Base-by-base conservation (phyloP, 352 stramenopile species). In the Phytopythium sindhum region DNA sequence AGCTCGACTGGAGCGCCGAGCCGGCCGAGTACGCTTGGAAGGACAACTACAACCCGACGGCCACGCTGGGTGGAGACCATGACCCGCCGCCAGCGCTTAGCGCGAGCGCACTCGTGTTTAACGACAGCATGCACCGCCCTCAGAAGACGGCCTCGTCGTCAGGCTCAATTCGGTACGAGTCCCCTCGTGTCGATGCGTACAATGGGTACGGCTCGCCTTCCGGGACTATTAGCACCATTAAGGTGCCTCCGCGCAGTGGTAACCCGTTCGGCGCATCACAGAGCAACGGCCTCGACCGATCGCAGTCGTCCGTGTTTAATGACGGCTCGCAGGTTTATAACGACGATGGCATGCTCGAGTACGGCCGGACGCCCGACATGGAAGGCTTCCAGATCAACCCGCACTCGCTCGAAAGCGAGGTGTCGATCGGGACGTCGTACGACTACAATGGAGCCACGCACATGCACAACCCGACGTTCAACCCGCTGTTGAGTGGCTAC, bases 81-180 rank as follows among this genome's bases (percentile, higher is more conserved):
- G 74, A 64, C 47, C 80, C 83, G 64, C 73, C 77, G 0, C 79
- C 81, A 17, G 70, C 67, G 37, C 65, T 91, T 11, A 89, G 75
- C 44, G 81, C 83, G 11, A 90, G 81, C 44, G 81, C 83, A 0
- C 75, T 91, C 26, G 77, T 66, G 31, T 91, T 90, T 57, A 77
- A 90, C 48, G 81, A 90, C 29, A 73, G 72, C 31, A 61, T 65
- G 24, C 86, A 77, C 51, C 80, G 69, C 29, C 64, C 72, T n/a
- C 81, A 88, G 44, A 84, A 89, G 57, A 91, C 83, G 0, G 75
- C 77, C 26, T 91, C 80, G 12, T 91, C 83, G 4, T 87, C 75
- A 4, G 79, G 77, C 14, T 88, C 80, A 29, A 69, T 81, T 23
- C 64, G 55, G 21, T 67, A 52, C 26, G 3, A 77, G 63, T 62